Evolutionary conservation across 306 rosid species (phyloP), one percentile per base, ranked within the genome.

Genomic region (Albizia julibrissin): DNA sequence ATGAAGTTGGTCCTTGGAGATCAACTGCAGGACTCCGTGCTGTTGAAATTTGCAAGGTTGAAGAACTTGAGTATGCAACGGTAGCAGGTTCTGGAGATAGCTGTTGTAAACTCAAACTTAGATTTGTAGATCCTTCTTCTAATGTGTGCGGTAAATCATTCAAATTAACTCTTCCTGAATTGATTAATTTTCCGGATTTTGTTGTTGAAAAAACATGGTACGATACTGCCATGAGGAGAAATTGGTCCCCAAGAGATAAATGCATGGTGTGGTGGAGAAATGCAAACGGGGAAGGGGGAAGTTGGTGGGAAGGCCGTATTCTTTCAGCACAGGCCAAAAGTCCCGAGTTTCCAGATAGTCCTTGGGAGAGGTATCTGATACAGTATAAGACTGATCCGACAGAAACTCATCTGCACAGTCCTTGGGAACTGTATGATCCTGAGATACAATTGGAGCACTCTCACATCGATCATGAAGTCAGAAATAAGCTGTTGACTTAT

Each of bases 241-340:
- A 90, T 80, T 94, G 98, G 98, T 80, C 90, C 16, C 71, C 65
- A 18, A 79, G 93, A 75, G 98, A 94, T 79, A 87, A 79, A 84
- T 94, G 98, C 76, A n/a, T 59, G 73, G 94, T 94, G 69, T 94
- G 97, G 97, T 94, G 98, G 98, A 87, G 86, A 83, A 84, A 90
- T 85, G 84, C 79, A 73, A 85, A 66, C 18, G 90, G 87, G 39
- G 86, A 86, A 74, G 87, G 87, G 68, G 98, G 98, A 26, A 80
- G 66, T 64, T 92, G 95, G 97, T 92, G 97, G 97, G 78, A 76
- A 19, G 98, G 98, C 64, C 86, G 85, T 81, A 80, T 94, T 22
- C 68, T 73, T 79, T 59, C 76, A 11, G 82, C 83, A 34, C 83
- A 87, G 85, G 89, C 91, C 62, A 90, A 88, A 79, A 89, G 90